Conservation (phyloP, 441 rosid genomes). For the Dalechampia spathulata region DNA sequence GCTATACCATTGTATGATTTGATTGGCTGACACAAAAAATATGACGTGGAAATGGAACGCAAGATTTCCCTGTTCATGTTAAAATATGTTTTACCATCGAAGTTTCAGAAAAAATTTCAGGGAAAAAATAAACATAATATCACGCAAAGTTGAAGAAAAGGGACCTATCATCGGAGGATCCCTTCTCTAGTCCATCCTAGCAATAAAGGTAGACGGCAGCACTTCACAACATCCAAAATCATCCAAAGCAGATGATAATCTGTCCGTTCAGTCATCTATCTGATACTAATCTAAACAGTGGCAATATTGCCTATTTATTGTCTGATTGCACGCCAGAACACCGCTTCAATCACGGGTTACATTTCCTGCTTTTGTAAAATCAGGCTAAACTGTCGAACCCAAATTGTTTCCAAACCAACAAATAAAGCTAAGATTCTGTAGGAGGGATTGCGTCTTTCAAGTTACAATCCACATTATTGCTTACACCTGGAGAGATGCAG, state of each 20-base stretch:
- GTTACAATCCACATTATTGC: conserved; percentile 15
- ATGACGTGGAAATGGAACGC: no score
- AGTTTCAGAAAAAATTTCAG: no score
- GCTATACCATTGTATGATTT: no score
- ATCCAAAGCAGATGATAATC: background rate
- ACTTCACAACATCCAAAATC: background rate
- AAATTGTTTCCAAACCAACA: background rate
- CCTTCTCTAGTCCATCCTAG: background rate
- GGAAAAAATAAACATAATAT: no score
- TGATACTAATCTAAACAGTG: background rate
- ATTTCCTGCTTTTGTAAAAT: background rate
- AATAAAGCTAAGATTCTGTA: conserved; percentile 19
- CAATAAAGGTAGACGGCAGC: background rate
- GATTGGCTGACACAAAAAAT: no score
- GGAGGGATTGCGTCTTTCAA: conserved; percentile 17
- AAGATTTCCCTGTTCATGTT: no score
- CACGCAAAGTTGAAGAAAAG: background rate
- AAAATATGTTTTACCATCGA: no score
- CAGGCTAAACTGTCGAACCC: background rate
- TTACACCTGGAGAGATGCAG: conserved; percentile 19
- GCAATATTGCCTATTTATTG: conserved; percentile 11
- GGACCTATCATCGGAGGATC: background rate
- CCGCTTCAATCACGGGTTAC: background rate
- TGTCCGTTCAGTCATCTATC: background rate
- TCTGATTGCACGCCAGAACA: background rate